Conservation (phyloP, 1,284 basidiomycete species). For the Meripilus lineatus region DNA sequence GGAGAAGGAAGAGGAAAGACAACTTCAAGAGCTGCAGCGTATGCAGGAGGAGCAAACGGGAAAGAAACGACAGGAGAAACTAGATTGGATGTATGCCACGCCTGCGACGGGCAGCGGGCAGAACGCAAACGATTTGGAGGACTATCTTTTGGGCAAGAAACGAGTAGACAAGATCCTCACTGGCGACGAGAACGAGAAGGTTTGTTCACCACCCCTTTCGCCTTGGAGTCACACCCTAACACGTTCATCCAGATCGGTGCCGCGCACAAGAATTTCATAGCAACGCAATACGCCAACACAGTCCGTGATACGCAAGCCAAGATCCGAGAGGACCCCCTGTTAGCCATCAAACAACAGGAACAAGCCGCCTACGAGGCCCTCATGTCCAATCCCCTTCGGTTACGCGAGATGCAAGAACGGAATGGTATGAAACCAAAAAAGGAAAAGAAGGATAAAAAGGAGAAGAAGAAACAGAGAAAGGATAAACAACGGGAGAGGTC, state of each 20-base stretch:
- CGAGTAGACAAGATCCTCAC: constrained; percentile 94
- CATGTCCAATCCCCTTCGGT: constrained; percentile 86
- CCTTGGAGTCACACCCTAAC: constrained; percentile 3
- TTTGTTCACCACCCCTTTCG: constrained; percentile 23
- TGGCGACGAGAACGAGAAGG: constrained; percentile 85
- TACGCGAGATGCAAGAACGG: constrained; percentile 76
- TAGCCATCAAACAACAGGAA: constrained; percentile 97
- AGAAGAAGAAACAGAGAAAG: constrained; percentile 44
- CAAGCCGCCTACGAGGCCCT: constrained; percentile 89
- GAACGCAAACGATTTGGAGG: constrained; percentile 90
- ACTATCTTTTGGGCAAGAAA: constrained; percentile 98
- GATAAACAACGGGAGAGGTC: constrained; percentile 33
- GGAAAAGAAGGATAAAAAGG: constrained; percentile 68
- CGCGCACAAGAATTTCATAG: constrained; percentile 85
- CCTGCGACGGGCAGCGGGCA: constrained; percentile 81
- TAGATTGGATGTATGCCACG: constrained; percentile 99
- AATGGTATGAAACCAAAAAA: constrained; percentile 74
- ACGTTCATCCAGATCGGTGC: constrained; percentile 60
- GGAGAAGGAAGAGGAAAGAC: constrained; percentile 96
- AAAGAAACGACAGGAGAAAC: constrained; percentile 87
- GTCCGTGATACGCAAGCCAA: constrained; percentile 87
- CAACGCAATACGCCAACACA: constrained; percentile 91
- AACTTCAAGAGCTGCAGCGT: constrained; percentile 93
- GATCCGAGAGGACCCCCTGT: constrained; percentile 91
- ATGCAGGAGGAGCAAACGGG: constrained; percentile 93